Evolutionary conservation across 2,329 filamentous ascomycete species (phyloP).

Genomic region (Aspergillus luchuensis): DNA sequence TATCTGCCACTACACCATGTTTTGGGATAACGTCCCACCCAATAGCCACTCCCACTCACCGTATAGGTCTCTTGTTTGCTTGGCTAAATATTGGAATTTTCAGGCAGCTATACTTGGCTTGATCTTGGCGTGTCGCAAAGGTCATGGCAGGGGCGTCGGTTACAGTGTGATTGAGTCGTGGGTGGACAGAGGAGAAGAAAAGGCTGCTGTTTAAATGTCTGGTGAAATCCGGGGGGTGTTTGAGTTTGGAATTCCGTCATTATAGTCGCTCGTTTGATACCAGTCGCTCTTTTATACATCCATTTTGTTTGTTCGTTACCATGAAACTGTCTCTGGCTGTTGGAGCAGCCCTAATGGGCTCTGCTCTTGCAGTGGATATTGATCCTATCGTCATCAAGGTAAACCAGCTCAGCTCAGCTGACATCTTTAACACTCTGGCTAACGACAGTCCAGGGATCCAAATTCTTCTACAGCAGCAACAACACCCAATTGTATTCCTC

Average conservation of each 20-base stretch:
- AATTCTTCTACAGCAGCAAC: constrained; percentile 84
- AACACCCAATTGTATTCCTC: constrained; percentile 62
- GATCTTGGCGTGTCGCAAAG: no score
- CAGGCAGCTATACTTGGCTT: no score
- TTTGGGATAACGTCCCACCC: background rate
- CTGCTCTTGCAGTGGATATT: constrained; percentile 56
- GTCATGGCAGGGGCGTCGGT: no score
- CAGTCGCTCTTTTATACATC: background rate
- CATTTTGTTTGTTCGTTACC: background rate
- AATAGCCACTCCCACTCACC: background rate
- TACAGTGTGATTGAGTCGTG: no score
- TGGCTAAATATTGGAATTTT: background rate
- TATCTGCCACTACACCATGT: background rate
- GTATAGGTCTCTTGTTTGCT: background rate
- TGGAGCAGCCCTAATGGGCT: constrained; percentile 46
- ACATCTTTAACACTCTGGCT: no score
- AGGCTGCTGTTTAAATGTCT: no score
- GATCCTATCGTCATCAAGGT: constrained; percentile 58
- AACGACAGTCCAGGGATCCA: constrained; percentile 61
- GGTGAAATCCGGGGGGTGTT: no score
- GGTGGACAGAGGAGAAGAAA: no score
- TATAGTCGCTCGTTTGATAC: background rate
- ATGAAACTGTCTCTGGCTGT: constrained; percentile 24
- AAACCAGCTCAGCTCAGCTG: background rate
- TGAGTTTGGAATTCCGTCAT: no score